Conservation (phyloP, 2,329 filamentous ascomycete species). For the Paraphoma chrysanthemicola region DNA sequence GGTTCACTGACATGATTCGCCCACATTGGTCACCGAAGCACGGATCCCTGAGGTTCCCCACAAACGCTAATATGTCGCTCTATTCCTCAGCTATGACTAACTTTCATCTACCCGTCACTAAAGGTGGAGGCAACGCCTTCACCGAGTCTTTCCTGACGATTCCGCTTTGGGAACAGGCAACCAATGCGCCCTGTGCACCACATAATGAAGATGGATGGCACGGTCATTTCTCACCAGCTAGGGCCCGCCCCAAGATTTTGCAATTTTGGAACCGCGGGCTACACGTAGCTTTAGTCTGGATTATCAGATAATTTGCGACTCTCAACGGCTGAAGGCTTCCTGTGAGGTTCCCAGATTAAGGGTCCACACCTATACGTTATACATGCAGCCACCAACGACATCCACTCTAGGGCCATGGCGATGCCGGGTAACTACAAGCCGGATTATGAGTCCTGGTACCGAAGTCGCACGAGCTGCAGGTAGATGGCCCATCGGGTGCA, state of each 20-base stretch:
- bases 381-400: conserved; percentile 1
- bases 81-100: conserved; percentile 12
- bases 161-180: neutral
- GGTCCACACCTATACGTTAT: conserved; percentile 6
- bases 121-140: conserved; percentile 8
- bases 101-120: conserved; percentile 3
- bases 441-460: conserved; percentile 6
- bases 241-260: too few relatives aligned
- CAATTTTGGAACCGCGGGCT: too few relatives aligned
- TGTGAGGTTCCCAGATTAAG: conserved; percentile 2
- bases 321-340: neutral
- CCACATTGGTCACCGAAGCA: conserved; percentile 1
- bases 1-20: neutral
- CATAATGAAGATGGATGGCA: neutral
- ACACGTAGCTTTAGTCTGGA: too few relatives aligned
- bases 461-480: conserved; percentile 7
- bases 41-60: conserved; percentile 17
- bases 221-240: neutral
- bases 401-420: conserved; percentile 5
- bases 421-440: conserved; percentile 2
- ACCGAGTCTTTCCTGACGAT: neutral
- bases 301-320: neutral
- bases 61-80: conserved; percentile 22
- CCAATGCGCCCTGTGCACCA: neutral
- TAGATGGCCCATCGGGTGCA: neutral